phyloP scores from a whole-genome alignment of 352 stramenopile species.

The Phytopythium oedochilum region DNA sequence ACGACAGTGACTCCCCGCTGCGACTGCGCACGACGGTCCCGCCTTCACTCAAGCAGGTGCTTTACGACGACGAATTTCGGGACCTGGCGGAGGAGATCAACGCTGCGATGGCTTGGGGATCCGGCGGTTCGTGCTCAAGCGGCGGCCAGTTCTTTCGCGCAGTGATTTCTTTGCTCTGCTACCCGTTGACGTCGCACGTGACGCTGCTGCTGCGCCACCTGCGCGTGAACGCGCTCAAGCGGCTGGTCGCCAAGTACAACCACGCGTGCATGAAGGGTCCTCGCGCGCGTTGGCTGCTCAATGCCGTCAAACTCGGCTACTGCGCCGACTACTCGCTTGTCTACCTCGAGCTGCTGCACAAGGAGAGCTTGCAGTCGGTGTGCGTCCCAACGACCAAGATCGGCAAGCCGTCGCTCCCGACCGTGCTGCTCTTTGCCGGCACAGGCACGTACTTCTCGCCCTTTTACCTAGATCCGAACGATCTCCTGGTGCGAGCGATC shows the following conservation, averaged over 20 bases:
- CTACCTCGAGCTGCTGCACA: constrained; percentile 74
- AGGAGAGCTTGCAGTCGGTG: constrained; percentile 62
- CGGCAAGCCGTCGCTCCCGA: constrained; percentile 61
- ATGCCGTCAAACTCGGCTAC: constrained; percentile 77
- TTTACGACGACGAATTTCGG: constrained; percentile 68
- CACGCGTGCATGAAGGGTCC: constrained; percentile 80
- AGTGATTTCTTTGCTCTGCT: constrained; percentile 58
- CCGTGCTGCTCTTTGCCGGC: constrained; percentile 75
- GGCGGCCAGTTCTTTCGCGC: constrained; percentile 60
- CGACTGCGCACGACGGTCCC: constrained; percentile 59
- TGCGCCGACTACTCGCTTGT: constrained; percentile 76
- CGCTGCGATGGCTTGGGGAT: constrained; percentile 44
- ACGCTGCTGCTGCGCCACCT: constrained; percentile 63
- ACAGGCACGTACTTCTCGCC: constrained; percentile 76
- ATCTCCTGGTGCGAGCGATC: constrained; percentile 72
- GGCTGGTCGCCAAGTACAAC: constrained; percentile 71
- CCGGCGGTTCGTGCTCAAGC: constrained; percentile 30
- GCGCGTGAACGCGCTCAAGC: constrained; percentile 74
- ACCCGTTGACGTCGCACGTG: constrained; percentile 64
- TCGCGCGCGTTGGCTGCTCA: constrained; percentile 56
- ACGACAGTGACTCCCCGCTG: constrained; percentile 57
- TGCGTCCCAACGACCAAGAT: constrained; percentile 72
- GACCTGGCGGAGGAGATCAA: constrained; percentile 66
- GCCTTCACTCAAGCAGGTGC: constrained; percentile 43
- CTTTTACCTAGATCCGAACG: constrained; percentile 76